Conservation (phyloP, 192 early-diverging fungal genomes). For the Backusella sp. region DNA sequence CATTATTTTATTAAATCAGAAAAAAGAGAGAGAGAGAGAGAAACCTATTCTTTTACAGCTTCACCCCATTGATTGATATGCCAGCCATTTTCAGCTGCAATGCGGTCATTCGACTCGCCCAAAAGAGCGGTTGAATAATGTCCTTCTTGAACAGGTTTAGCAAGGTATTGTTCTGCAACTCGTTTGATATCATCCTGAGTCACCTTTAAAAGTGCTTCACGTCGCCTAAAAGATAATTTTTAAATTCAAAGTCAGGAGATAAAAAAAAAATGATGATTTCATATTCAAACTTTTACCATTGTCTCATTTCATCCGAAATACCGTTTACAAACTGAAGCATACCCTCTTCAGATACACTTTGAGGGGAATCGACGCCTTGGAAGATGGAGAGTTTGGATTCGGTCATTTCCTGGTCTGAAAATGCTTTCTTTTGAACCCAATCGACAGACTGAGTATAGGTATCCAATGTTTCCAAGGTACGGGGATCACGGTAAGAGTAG, state of each 20-base stretch:
- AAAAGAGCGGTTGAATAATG: conserved; percentile 43
- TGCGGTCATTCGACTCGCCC: conserved; percentile 30
- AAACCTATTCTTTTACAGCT: conserved; percentile 1
- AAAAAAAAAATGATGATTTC: not conserved
- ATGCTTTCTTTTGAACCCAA: conserved; percentile 61
- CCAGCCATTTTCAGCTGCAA: conserved; percentile 18
- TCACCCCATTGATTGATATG: conserved; percentile 26
- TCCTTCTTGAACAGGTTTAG: not conserved
- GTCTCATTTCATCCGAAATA: conserved; percentile 83
- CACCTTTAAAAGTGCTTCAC: conserved; percentile 73
- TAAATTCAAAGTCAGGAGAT: not conserved
- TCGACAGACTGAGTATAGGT: conserved; percentile 63
- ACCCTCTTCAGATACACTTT: conserved; percentile 83
- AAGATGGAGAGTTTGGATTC: conserved; percentile 94
- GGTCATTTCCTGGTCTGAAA: conserved; percentile 66
- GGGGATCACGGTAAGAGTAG: conserved; percentile 93
- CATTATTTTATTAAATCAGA: not conserved
- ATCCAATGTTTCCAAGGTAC: conserved; percentile 66
- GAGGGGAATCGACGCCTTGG: conserved; percentile 79
- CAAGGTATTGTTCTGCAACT: conserved; percentile 48
- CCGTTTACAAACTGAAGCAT: conserved; percentile 76
- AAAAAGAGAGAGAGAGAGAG: not conserved
- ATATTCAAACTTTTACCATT: conserved; percentile 48
- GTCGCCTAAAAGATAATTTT: conserved; percentile 47
- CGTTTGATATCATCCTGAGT: conserved; percentile 67